Base-by-base conservation (phyloP, 2,329 filamentous ascomycete species). In the Gnomoniopsis smithogilvyi region DNA sequence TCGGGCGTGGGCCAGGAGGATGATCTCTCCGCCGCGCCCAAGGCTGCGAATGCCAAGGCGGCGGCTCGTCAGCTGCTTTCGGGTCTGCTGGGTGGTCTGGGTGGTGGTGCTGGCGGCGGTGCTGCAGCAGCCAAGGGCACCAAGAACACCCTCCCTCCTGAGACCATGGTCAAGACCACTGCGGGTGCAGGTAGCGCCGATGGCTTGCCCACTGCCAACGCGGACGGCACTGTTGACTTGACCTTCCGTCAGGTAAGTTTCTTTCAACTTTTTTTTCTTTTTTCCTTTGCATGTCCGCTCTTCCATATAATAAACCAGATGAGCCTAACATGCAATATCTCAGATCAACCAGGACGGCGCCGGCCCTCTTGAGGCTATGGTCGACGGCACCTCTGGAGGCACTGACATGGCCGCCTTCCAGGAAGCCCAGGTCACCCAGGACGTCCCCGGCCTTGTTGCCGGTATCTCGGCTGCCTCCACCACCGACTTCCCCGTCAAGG, bases 271-370 rank as follows among this genome's bases (percentile, higher is more conserved):
- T 41, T 41, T 14, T 41, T 2, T 10, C 36, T 41, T 7, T 10
- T 8, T 41, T 41, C 1, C 6, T 41, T 41, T 36, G n/a, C 34
- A 38, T 38, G 34, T 15, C 34, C 34, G n/a, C 38, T 6, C 15
- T 12, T 14, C 38, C 12, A 41, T 6, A 19, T n/a, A 6, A 3
- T 8, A 19, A 50, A 26, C 30, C n/a, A 17, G 21, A 26, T 21
- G 17, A 30, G 19, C 4, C 19, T n/a, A 7, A 15, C 12, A 14
- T 21, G 7, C 17, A 6, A 21, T 14, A 11, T 19, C 6, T 11
- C 26, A 48, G 56, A 80, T 84, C 71, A 84, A 85, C 74, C 81
- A 84, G 70, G 82, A 84, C 64, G 82, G 82, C 48, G 81, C 81
- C 1, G 82, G 82, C 17, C 80, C 80, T 1, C 72, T 84, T 22